Evolutionary conservation across 2,329 filamentous ascomycete species (phyloP), one percentile per base, ranked within the genome.

Genomic region (Trichoderma sp.): DNA sequence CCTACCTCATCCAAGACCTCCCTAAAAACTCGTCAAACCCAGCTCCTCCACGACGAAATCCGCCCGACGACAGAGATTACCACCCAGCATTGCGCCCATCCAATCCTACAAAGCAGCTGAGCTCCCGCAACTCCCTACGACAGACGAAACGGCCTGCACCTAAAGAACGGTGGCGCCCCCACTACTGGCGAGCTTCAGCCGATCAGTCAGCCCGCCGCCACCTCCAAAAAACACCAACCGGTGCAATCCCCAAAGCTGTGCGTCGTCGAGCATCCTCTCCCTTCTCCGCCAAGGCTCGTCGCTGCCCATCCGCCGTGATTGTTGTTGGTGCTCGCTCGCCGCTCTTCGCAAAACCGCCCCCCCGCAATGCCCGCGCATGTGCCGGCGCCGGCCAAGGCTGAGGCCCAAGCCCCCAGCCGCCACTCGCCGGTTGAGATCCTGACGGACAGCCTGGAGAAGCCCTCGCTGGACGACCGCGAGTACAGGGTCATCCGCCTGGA

Each of bases 401-500:
- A 43, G 55, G 65, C 69, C 52, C 65, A 59, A 46, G 59, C 52
- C 24, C 72, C 72, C 68, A 73, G 72, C 70, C 77, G 73, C 66
- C 70, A 74, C 67, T 71, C 75, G 65, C 72, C 78, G 72, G 78
- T 79, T 73, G 70, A 77, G 73, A 72, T 78, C 71, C 70, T 93
- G 73, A 89, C 92, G 39, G 91, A 96, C 76, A 80, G 85, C 58
- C 83, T 97, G 66, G 92, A 97, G 82, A 94, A 92, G 76, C 93
- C 94, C 6, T 89, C 90, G 72, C 85, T 96, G 66, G 95, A 98
- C 80, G 90, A 97, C 79, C 89, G 95, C 65, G 87, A 89, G 37
- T 99, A 99, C 79, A 87, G 95, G 69, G 93, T 99, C 71, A 90
- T 98, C 74, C 88, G 89, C 65, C 85, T 99, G 65, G 83, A 88